Evolutionary conservation across 2,329 filamentous ascomycete genomes (phyloP).

Genomic region (Clonostachys byssicola): DNA sequence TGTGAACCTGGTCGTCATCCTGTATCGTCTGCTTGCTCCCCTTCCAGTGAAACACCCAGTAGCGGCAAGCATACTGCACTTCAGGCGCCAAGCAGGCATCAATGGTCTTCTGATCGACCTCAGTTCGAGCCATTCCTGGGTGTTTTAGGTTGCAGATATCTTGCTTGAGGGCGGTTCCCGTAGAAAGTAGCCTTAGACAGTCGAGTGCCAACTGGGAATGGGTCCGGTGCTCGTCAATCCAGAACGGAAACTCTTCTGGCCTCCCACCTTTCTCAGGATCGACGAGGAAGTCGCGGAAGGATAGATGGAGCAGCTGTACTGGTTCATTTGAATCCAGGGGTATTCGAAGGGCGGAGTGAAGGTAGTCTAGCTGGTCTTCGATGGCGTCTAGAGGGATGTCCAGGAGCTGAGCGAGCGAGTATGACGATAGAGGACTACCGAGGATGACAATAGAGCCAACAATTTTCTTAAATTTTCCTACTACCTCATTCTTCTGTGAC

Average conservation of each 20-base stretch:
- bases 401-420: background rate
- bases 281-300: slow-evolving; percentile 1
- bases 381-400: background rate
- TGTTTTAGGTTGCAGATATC: background rate
- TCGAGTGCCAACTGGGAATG: too few relatives aligned
- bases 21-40: background rate
- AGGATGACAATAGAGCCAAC: slow-evolving; percentile 1
- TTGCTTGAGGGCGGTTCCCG: background rate
- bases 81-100: background rate
- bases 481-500: background rate
- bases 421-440: background rate
- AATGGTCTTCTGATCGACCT: background rate
- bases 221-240: background rate
- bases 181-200: background rate
- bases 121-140: background rate
- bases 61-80: background rate
- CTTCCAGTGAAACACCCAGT: background rate
- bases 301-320: background rate
- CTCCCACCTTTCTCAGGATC: background rate
- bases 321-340: background rate
- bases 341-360: background rate
- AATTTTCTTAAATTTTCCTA: background rate
- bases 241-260: background rate
- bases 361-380: background rate
- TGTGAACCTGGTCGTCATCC: background rate